Conservation (phyloP, 1,284 basidiomycete species). For the Microstroma glucosiphilum region DNA sequence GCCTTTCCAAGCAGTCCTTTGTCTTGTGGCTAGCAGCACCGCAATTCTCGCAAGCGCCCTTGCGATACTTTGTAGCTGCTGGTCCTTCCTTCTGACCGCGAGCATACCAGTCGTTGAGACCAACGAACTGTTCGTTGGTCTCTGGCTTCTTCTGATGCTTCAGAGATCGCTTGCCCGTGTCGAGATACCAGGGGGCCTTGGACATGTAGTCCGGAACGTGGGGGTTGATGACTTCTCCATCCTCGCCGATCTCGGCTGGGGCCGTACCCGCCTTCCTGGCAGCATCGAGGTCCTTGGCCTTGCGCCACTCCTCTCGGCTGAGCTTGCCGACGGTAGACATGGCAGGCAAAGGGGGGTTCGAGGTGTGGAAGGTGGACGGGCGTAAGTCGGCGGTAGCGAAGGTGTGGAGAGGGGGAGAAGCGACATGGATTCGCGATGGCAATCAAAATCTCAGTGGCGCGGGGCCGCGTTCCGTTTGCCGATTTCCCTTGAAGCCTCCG, state of each 20-base stretch:
- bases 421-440: background rate
- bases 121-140: slow-evolving; percentile 60
- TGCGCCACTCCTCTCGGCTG: slow-evolving; percentile 83
- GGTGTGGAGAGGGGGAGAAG: background rate
- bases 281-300: slow-evolving; percentile 91
- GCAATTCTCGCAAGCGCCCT: slow-evolving; percentile 98
- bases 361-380: background rate
- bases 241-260: slow-evolving; percentile 85
- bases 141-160: slow-evolving; percentile 75
- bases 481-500: too few relatives aligned
- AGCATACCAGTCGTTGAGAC: slow-evolving; percentile 86
- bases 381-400: background rate
- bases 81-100: slow-evolving; percentile 67
- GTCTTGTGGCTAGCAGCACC: slow-evolving; percentile 90
- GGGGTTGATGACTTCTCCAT: slow-evolving; percentile 92
- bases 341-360: background rate
- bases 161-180: slow-evolving; percentile 75
- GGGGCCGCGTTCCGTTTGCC: too few relatives aligned
- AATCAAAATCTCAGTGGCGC: background rate
- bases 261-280: slow-evolving; percentile 90
- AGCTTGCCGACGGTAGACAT: slow-evolving; percentile 57
- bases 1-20: slow-evolving; percentile 88
- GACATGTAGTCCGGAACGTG: slow-evolving; percentile 71
- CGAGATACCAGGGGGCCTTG: slow-evolving; percentile 97
- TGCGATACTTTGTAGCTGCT: slow-evolving; percentile 89